Percentiles rank a stretch among this genome's conserved stretches.
Evolutionary conservation across 768 basidiomycete genomes (phyloP).

Genomic region (Chlorophyllum brunneum): DNA sequence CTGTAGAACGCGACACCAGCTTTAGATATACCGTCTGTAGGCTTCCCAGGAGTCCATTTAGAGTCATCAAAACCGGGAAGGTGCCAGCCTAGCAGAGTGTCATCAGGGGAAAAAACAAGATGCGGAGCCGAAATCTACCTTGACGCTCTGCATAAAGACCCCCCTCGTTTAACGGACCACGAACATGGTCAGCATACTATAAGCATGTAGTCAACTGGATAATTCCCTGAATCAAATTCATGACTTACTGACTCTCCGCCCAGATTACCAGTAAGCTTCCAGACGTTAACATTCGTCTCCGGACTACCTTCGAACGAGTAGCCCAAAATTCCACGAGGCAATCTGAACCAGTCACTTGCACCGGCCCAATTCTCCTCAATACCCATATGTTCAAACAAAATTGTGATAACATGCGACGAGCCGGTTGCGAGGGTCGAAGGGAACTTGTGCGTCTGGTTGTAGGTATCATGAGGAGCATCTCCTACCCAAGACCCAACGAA

Average conservation of each 20-base stretch:
- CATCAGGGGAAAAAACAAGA: conserved; percentile 10
- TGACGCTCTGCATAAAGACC: conserved; percentile 54
- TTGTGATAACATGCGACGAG: conserved; percentile 40
- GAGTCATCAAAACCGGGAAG: conserved; percentile 52
- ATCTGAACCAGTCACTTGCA: conserved; percentile 43
- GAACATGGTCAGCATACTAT: conserved; percentile 42
- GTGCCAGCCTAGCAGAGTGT: conserved; percentile 41
- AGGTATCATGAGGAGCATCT: conserved; percentile 29
- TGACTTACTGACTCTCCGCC: conserved; percentile 40
- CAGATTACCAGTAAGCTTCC: conserved; percentile 51
- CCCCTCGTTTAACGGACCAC: conserved; percentile 60
- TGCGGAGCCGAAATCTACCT: conserved; percentile 22
- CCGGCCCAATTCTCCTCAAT: conserved; percentile 41
- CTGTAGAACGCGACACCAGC: conserved; percentile 49
- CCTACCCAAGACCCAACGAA: conserved; percentile 47
- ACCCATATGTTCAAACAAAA: conserved; percentile 54
- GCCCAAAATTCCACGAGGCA: conserved; percentile 42
- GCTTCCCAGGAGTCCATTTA: conserved; percentile 38
- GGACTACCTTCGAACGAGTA: conserved; percentile 42
- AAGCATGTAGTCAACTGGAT: background rate
- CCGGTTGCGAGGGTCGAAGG: conserved; percentile 25
- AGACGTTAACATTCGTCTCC: conserved; percentile 32
- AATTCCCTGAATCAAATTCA: background rate
- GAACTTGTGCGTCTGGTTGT: conserved; percentile 32
- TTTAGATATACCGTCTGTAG: conserved; percentile 35